A percentile compares a stretch with the other conserved stretches of the same genome.
These are phyloP conservation scores for Dothideomycetidae sp. DNA, from an alignment of 2,329 filamentous ascomycete genomes.

Conservation along the genomic window DNA sequence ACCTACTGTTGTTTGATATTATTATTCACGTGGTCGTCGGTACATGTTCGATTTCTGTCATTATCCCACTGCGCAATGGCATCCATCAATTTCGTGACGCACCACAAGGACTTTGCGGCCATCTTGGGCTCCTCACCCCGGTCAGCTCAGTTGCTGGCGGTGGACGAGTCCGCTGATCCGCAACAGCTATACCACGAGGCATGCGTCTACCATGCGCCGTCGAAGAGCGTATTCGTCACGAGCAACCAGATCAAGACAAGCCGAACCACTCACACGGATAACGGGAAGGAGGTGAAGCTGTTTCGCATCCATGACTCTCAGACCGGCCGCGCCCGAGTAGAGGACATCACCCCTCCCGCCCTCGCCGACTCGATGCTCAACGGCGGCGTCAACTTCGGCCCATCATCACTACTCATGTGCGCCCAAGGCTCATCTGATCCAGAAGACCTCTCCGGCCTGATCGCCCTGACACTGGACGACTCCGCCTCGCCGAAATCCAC, in stretches of 20 bases:
- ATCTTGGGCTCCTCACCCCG: constrained; percentile 3
- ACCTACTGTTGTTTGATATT: too few species aligned
- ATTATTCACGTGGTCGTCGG: too few species aligned
- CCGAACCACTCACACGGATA: background rate
- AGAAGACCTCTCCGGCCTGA: constrained; percentile 14
- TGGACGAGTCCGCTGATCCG: constrained; percentile 2
- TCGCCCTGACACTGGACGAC: constrained; percentile 12
- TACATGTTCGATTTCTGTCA: too few species aligned
- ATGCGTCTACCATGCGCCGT: constrained; percentile 20
- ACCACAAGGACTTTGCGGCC: constrained; percentile 1
- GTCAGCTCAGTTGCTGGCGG: constrained; percentile 2
- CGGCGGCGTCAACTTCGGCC: constrained; percentile 34
- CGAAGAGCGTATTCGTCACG: constrained; percentile 29
- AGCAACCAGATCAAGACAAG: constrained; percentile 22
- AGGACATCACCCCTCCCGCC: constrained; percentile 16
- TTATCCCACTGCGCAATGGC: constrained; percentile 1
- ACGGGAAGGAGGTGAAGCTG: background rate
- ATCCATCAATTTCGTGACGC: background rate
- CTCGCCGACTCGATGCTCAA: constrained; percentile 28
- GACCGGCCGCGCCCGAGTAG: constrained; percentile 19
- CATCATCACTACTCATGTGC: constrained; percentile 22
- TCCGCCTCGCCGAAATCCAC: constrained; percentile 9
- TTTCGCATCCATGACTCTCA: constrained; percentile 1
- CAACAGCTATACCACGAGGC: constrained; percentile 23
- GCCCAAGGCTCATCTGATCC: constrained; percentile 18